Evolutionary conservation across 805 yeast species (phyloP).

Genomic region (Sungouiozyma intestinalis): DNA sequence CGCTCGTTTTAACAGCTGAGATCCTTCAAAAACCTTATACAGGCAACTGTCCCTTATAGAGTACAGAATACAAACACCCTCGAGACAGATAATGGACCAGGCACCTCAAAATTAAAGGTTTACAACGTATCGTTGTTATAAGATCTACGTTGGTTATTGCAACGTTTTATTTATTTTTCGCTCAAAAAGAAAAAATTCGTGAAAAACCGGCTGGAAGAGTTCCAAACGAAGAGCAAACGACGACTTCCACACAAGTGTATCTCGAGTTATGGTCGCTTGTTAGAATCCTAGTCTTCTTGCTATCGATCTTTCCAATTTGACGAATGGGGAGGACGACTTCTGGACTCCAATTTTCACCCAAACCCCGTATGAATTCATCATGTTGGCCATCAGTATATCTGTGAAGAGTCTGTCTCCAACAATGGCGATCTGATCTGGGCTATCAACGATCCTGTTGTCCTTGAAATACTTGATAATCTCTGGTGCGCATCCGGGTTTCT

Average conservation of each 20-base stretch:
- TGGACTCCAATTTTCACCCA: conserved; percentile 77
- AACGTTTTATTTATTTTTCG: too few species aligned
- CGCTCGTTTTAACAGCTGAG: too few species aligned
- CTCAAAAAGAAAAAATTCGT: too few species aligned
- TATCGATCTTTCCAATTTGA: conserved; percentile 13
- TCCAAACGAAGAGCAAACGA: neutral
- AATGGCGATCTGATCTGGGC: conserved; percentile 61
- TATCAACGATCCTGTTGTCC: conserved; percentile 33
- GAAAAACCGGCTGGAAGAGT: too few species aligned
- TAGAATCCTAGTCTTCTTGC: conserved; percentile 3
- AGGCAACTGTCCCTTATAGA: too few species aligned
- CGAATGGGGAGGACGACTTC: conserved; percentile 28
- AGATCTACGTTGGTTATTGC: too few species aligned
- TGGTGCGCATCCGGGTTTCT: conserved; percentile 70
- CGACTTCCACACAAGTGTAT: neutral
- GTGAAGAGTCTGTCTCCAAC: conserved; percentile 90
- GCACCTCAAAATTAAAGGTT: too few species aligned
- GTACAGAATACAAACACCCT: too few species aligned
- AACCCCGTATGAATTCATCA: conserved; percentile 77
- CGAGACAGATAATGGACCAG: too few species aligned
- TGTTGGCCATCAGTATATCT: conserved; percentile 86
- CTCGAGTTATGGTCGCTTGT: neutral
- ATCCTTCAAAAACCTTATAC: too few species aligned
- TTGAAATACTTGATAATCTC: conserved; percentile 58
- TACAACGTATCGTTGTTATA: too few species aligned